Percentiles rank a stretch among this genome's conserved stretches.
Conservation (phyloP, 352 stramenopile species). For the Plasmopara viticola region DNA sequence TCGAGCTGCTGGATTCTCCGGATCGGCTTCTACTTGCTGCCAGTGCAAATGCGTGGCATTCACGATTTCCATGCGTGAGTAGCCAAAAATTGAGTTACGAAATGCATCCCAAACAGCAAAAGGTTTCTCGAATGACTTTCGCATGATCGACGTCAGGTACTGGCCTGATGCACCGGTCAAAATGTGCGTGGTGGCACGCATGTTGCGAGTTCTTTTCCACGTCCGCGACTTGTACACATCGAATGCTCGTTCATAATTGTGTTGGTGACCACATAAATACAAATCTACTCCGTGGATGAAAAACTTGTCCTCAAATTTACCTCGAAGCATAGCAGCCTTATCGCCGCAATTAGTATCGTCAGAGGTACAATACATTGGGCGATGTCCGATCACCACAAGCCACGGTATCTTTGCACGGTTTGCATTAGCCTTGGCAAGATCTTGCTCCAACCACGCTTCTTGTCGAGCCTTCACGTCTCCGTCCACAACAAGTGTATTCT, state of each 20-base stretch:
- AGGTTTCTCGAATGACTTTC: slow-evolving; percentile 66
- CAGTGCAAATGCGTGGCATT: slow-evolving; percentile 87
- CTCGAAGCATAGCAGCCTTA: slow-evolving; percentile 52
- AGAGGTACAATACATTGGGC: slow-evolving; percentile 86
- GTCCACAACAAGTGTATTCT: slow-evolving; percentile 48
- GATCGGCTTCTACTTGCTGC: slow-evolving; percentile 82
- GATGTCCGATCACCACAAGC: slow-evolving; percentile 83
- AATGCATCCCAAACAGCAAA: slow-evolving; percentile 69
- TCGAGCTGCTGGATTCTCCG: slow-evolving; percentile 64
- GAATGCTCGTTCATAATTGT: slow-evolving; percentile 88
- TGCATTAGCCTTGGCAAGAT: slow-evolving; percentile 57
- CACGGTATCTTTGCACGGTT: slow-evolving; percentile 67
- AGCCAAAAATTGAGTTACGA: slow-evolving; percentile 85
- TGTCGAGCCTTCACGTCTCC: slow-evolving; percentile 45
- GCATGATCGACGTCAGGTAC: slow-evolving; percentile 72
- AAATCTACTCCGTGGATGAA: slow-evolving; percentile 78
- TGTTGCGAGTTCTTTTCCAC: slow-evolving; percentile 66
- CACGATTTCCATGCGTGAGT: slow-evolving; percentile 73
- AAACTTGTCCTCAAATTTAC: slow-evolving; percentile 67
- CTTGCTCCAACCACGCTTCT: slow-evolving; percentile 56
- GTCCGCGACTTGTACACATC: slow-evolving; percentile 70
- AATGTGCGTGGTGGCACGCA: slow-evolving; percentile 84
- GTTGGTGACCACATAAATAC: slow-evolving; percentile 86
- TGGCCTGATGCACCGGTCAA: slow-evolving; percentile 85
- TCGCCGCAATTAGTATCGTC: slow-evolving; percentile 67